A percentile compares a stretch with the other conserved stretches of the same genome.
These are phyloP conservation scores for Aspergillus aculeatinus DNA, from an alignment of 2,329 filamentous ascomycete genomes.

Conservation along the genomic window DNA sequence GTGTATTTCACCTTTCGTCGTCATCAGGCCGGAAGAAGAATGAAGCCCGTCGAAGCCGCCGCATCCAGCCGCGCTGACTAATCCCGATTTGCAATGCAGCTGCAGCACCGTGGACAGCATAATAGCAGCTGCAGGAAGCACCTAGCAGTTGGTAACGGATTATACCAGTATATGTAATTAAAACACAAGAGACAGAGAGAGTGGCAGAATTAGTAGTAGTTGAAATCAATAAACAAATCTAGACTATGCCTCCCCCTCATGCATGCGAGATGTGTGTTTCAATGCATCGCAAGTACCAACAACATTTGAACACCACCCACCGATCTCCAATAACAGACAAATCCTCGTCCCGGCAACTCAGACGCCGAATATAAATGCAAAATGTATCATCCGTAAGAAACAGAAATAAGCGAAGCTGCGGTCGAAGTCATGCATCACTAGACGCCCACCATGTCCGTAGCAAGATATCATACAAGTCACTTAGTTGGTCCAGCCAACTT, in stretches of 20 bases:
- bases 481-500: constrained; percentile 17
- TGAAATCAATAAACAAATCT: background rate
- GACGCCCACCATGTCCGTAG: constrained; percentile 4
- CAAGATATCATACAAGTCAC: constrained; percentile 3
- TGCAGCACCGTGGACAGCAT: background rate
- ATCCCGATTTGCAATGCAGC: constrained; percentile 11
- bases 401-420: constrained; percentile 20
- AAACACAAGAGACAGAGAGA: too few species aligned
- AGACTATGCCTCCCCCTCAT: background rate
- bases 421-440: constrained; percentile 7
- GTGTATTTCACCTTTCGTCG: background rate
- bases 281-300: background rate
- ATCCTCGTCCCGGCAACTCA: background rate
- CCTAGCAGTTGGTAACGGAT: too few species aligned
- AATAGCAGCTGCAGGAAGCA: background rate
- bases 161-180: too few species aligned
- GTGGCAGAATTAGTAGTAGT: too few species aligned
- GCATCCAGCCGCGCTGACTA: constrained; percentile 24
- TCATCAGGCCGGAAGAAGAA: background rate
- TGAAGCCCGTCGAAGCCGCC: constrained; percentile 22
- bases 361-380: constrained; percentile 5
- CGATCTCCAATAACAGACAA: background rate
- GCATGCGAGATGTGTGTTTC: background rate
- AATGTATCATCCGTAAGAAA: constrained; percentile 22
- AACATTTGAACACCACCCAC: background rate